Evolutionary conservation across 1,139 yeast genomes (phyloP), one percentile per base, ranked within the genome.

Genomic region (Taphrina confusa): DNA sequence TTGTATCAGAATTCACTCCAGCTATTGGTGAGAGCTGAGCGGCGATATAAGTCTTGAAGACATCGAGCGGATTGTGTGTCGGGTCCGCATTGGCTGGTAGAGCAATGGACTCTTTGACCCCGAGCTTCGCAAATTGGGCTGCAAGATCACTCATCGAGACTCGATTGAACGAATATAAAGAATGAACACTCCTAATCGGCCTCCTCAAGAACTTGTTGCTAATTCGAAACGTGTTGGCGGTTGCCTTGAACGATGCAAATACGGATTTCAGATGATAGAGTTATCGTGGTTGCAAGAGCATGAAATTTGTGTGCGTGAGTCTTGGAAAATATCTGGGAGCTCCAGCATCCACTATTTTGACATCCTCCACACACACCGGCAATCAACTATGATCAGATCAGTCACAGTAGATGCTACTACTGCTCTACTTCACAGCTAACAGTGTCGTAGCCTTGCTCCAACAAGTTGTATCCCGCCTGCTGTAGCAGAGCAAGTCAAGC

Each of bases 1-100:
- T 87, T 56, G 87, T 73, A 11, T 77, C 76, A 64, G 80, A 76
- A 64, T 85, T 85, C 49, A 90, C 95, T 33, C 84, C 84, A 20
- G 95, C 78, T 66, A 94, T 78, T 65, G 80, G 77, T 65, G 87
- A 78, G 65, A 92, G 80, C 72, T 91, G 92, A 64, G 81, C 80
- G 55, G 96, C 77, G 71, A 94, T 88, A 74, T 88, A 90, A 73
- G 90, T 87, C 78, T 97, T 87, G 79, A 86, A 82, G 44, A 88
- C 78, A 70, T 90, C 97, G 65, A 84, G 81, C 4, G 90, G 83
- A 72, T 87, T 89, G 71, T 77, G 77, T 55, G 80, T 81, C n/a
- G 95, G 94, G 68, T 75, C 79, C 0, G 95, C 83, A 45, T 78
- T 80, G 40, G 77, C 77, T 63, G 70, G 72, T 4, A 68, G 27